Percentiles rank a stretch among this genome's conserved stretches.
These are phyloP conservation scores for Domatiomyces globalis DNA, from an alignment of 2,329 filamentous ascomycete species.

Conservation along the genomic window DNA sequence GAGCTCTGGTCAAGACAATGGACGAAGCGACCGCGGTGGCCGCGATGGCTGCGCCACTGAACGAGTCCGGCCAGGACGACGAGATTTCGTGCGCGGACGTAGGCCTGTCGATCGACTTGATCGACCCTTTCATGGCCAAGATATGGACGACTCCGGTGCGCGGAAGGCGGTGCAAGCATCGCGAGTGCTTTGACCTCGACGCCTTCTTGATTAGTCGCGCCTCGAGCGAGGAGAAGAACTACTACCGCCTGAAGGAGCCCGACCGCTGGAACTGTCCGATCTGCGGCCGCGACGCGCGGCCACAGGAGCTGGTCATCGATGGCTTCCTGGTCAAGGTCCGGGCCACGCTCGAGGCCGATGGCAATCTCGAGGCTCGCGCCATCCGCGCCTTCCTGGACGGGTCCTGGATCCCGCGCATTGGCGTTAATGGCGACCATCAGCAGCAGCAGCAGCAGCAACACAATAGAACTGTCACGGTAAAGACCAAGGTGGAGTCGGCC, in stretches of 20 bases:
- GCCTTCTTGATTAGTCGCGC: conserved; percentile 59
- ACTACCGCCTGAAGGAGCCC: conserved; percentile 36
- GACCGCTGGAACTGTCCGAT: conserved; percentile 82
- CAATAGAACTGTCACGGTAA: background rate
- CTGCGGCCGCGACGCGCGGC: conserved; percentile 63
- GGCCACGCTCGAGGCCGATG: conserved; percentile 35
- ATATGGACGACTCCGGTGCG: conserved; percentile 61
- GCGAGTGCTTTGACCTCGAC: conserved; percentile 80
- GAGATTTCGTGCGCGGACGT: conserved; percentile 47
- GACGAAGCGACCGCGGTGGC: conserved; percentile 38
- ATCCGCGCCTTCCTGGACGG: conserved; percentile 53
- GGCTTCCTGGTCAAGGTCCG: conserved; percentile 56
- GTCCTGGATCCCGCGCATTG: conserved; percentile 35
- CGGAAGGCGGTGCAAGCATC: conserved; percentile 54
- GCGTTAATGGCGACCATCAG: background rate
- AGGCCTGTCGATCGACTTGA: conserved; percentile 47
- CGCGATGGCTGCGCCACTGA: conserved; percentile 35
- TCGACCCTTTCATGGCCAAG: conserved; percentile 51
- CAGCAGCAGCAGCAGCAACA: background rate
- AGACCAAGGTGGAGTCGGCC: background rate
- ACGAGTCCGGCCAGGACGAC: conserved; percentile 39
- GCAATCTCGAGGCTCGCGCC: conserved; percentile 40
- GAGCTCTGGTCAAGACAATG: conserved; percentile 27
- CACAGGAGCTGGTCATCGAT: conserved; percentile 56
- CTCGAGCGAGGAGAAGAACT: conserved; percentile 23